Evolutionary conservation across 805 yeast genomes (phyloP).

Genomic region (Candida palmyrensis): DNA sequence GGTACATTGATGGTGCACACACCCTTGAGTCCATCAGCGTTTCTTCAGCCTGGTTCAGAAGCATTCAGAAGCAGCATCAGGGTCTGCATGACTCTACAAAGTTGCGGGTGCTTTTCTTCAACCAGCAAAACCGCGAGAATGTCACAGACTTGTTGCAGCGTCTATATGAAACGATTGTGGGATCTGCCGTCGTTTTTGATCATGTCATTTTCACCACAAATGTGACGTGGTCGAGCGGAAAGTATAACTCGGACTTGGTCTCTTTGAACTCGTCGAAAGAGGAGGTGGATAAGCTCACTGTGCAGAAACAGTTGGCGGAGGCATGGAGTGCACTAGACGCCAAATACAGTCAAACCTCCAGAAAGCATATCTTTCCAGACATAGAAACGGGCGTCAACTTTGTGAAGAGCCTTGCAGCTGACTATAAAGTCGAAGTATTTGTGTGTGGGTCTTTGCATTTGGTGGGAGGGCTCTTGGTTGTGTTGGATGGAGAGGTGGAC

Average conservation of each 20-base stretch:
- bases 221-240: conserved; percentile 83
- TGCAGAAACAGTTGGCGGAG: conserved; percentile 71
- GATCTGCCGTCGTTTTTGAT: conserved; percentile 49
- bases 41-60: conserved; percentile 75
- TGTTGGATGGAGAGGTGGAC: conserved; percentile 49
- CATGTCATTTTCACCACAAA: conserved; percentile 85
- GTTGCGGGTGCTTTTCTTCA: conserved; percentile 63
- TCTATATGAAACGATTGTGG: conserved; percentile 40
- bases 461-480: conserved; percentile 91
- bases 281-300: conserved; percentile 70
- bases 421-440: conserved; percentile 57
- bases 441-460: conserved; percentile 93
- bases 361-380: conserved; percentile 56
- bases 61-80: conserved; percentile 8
- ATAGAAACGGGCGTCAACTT: conserved; percentile 69
- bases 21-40: conserved; percentile 81
- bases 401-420: conserved; percentile 43
- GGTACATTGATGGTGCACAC: conserved; percentile 96
- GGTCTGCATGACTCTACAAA: conserved; percentile 21
- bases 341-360: conserved; percentile 16
- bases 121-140: conserved; percentile 88
- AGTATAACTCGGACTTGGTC: conserved; percentile 74
- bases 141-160: conserved; percentile 57
- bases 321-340: conserved; percentile 54
- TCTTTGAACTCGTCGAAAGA: conserved; percentile 80